Conservation (phyloP, 805 yeast species). For the Priceomyces haplophilus region DNA sequence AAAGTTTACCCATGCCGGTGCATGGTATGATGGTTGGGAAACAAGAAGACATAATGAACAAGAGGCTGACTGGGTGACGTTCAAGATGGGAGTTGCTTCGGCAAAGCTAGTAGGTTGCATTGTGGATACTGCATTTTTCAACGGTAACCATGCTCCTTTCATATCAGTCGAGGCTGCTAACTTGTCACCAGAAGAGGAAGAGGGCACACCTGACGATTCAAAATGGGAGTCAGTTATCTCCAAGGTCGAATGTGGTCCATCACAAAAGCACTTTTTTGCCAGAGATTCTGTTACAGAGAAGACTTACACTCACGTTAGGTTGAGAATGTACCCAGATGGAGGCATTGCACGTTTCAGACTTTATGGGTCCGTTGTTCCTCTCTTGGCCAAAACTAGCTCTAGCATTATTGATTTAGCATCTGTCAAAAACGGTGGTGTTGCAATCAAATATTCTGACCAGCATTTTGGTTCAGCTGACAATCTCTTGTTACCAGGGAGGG, state of each 20-base stretch:
- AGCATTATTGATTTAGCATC: slow-evolving; percentile 70
- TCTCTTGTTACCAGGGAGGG: slow-evolving; percentile 87
- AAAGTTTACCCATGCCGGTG: slow-evolving; percentile 78
- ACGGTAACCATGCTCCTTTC: slow-evolving; percentile 92
- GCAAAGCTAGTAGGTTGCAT: slow-evolving; percentile 82
- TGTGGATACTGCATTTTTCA: slow-evolving; percentile 89
- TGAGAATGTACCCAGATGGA: slow-evolving; percentile 96
- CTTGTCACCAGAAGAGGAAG: slow-evolving; percentile 31
- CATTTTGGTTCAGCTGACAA: slow-evolving; percentile 94
- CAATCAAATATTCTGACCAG: slow-evolving; percentile 79
- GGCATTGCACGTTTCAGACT: slow-evolving; percentile 94
- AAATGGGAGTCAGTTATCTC: slow-evolving; percentile 72
- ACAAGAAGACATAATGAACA: slow-evolving; percentile 88
- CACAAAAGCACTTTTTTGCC: slow-evolving; percentile 78
- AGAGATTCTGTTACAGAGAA: slow-evolving; percentile 56
- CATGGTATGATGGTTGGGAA: slow-evolving; percentile 99
- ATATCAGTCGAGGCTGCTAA: slow-evolving; percentile 77
- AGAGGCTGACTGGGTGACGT: slow-evolving; percentile 83
- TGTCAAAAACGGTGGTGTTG: slow-evolving; percentile 86
- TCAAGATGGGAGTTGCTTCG: slow-evolving; percentile 78
- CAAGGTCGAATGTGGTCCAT: slow-evolving; percentile 82
- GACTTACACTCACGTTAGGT: slow-evolving; percentile 73
- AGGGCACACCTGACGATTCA: slow-evolving; percentile 21
- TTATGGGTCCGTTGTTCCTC: slow-evolving; percentile 81
- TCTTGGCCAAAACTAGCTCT: slow-evolving; percentile 47